These are phyloP conservation scores for Didymella keratinophila DNA, from an alignment of 2,329 filamentous ascomycete species.

Conservation along the genomic window DNA sequence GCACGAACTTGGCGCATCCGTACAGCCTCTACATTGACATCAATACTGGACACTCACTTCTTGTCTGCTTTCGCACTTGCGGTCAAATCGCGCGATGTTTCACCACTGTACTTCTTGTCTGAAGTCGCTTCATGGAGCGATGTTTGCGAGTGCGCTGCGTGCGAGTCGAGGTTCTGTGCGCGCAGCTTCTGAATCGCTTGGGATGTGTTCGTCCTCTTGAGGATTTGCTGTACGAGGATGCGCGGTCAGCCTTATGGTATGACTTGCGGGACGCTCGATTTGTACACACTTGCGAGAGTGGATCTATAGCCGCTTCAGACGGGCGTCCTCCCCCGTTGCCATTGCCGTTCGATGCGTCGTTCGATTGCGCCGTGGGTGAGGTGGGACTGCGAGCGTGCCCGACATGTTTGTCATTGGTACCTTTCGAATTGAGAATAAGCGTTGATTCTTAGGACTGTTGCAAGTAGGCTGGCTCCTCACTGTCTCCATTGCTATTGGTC, in stretches of 20 bases:
- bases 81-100: slow-evolving; percentile 34
- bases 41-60: slow-evolving; percentile 42
- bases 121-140: slow-evolving; percentile 61
- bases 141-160: slow-evolving; percentile 38
- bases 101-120: slow-evolving; percentile 42
- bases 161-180: slow-evolving; percentile 53
- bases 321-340: slow-evolving; percentile 25
- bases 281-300: slow-evolving; percentile 69
- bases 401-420: slow-evolving; percentile 39
- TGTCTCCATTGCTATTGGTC: slow-evolving; percentile 34
- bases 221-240: slow-evolving; percentile 57
- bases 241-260: slow-evolving; percentile 23
- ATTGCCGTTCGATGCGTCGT: slow-evolving; percentile 32
- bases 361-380: slow-evolving; percentile 26
- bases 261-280: slow-evolving; percentile 12
- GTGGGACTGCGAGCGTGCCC: slow-evolving; percentile 40
- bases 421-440: slow-evolving; percentile 32
- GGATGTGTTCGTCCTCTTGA: slow-evolving; percentile 72
- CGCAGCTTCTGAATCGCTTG: slow-evolving; percentile 65
- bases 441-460: slow-evolving; percentile 21
- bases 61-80: slow-evolving; percentile 42
- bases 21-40: neutral
- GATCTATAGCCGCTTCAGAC: slow-evolving; percentile 64
- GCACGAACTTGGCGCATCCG: neutral
- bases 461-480: slow-evolving; percentile 22